These are phyloP conservation scores for Nadsonia fulvescens DNA, from an alignment of 805 yeast species.

Conservation along the genomic window DNA sequence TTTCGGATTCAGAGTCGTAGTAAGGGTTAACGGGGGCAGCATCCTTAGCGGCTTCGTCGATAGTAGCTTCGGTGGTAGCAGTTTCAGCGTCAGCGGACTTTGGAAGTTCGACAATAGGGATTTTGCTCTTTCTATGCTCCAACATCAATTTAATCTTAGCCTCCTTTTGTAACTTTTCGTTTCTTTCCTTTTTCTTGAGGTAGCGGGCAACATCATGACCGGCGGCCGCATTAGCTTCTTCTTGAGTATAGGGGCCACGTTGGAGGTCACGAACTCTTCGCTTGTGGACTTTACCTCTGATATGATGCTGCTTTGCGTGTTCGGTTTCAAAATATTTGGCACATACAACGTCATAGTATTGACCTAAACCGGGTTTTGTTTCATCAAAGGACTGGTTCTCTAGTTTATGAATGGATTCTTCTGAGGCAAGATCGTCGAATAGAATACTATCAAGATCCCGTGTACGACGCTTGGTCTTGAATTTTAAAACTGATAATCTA, in stretches of 20 bases:
- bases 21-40: no score
- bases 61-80: no score
- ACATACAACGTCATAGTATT: constrained; percentile 85
- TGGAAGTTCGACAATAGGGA: no score
- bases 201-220: constrained; percentile 61
- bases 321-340: constrained; percentile 80
- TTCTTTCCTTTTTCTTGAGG: constrained; percentile 41
- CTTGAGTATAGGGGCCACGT: constrained; percentile 66
- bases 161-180: constrained; percentile 30
- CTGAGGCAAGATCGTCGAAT: constrained; percentile 49
- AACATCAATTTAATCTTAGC: constrained; percentile 6
- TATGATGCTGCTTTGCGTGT: constrained; percentile 51
- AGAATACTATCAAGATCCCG: constrained; percentile 60
- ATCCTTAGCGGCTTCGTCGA: no score
- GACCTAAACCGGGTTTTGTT: constrained; percentile 84
- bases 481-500: constrained; percentile 62
- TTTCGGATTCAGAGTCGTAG: no score
- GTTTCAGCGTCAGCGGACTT: no score
- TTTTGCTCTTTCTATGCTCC: constrained; percentile 21
- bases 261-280: constrained; percentile 64
- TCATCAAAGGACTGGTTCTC: constrained; percentile 80
- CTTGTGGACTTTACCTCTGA: constrained; percentile 63
- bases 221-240: constrained; percentile 82
- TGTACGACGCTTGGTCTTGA: constrained; percentile 45
- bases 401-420: constrained; percentile 43